These are phyloP conservation scores for Fusarium buharicum DNA, from an alignment of 2,329 filamentous ascomycete species.

Conservation along the genomic window DNA sequence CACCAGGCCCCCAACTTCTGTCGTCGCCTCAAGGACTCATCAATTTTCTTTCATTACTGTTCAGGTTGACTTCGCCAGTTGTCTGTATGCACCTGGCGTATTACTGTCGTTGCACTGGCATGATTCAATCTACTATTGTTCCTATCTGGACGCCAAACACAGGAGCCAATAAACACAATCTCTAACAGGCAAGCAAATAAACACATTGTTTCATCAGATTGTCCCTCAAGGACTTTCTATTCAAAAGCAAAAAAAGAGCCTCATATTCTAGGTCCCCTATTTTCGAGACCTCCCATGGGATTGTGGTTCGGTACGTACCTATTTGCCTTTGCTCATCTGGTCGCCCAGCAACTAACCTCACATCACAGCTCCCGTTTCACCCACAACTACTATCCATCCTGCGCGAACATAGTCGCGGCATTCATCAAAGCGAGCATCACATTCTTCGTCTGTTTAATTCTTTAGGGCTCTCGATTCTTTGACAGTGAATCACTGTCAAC, in stretches of 20 bases:
- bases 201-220: not conserved
- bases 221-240: not conserved
- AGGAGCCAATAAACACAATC: conserved; percentile 21
- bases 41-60: not conserved
- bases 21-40: not conserved
- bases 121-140: not conserved
- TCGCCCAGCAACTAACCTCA: conserved; percentile 35
- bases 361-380: conserved; percentile 5
- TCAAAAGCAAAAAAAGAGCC: not conserved
- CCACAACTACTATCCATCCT: conserved; percentile 4
- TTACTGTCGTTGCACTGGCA: conserved; percentile 8
- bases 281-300: not conserved
- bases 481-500: conserved; percentile 26
- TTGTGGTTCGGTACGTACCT: not conserved
- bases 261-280: too few species aligned
- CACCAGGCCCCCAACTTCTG: conserved; percentile 44
- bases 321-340: conserved; percentile 8
- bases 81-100: not conserved
- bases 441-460: not conserved
- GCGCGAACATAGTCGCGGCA: conserved; percentile 6
- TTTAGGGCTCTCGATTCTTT: not conserved
- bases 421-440: conserved; percentile 2
- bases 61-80: too few species aligned
- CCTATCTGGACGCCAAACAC: too few species aligned
- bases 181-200: not conserved